Evolutionary conservation across 306 rosid genomes (phyloP).

Genomic region (Begonia loranthoides): DNA sequence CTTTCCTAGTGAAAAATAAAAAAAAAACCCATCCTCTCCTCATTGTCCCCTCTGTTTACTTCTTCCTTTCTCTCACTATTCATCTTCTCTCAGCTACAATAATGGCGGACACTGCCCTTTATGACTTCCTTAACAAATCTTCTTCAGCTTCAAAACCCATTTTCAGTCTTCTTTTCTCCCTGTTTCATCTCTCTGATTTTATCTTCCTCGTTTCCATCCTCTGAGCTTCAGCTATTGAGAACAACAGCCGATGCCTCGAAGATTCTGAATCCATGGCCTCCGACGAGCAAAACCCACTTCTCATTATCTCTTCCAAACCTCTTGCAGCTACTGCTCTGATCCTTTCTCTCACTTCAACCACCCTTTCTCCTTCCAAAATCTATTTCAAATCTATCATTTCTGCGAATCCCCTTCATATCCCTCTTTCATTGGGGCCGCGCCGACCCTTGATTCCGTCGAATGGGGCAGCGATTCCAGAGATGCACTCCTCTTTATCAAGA

Average conservation of each 20-base stretch:
- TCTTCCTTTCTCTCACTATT: too few relatives aligned
- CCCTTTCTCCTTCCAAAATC: slow-evolving; percentile 30
- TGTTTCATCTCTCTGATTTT: not conserved
- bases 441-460: slow-evolving; percentile 71
- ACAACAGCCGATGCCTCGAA: slow-evolving; percentile 21
- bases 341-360: slow-evolving; percentile 43
- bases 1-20: too few relatives aligned
- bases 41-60: too few relatives aligned
- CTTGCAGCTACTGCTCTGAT: slow-evolving; percentile 56
- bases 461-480: slow-evolving; percentile 68
- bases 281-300: too few relatives aligned
- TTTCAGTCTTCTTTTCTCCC: too few relatives aligned
- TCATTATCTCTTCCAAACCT: too few relatives aligned
- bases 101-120: too few relatives aligned
- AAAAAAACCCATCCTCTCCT: too few relatives aligned
- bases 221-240: slow-evolving; percentile 29
- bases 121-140: too few relatives aligned
- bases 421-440: slow-evolving; percentile 51
- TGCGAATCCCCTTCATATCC: slow-evolving; percentile 58
- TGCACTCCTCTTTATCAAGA: too few relatives aligned
- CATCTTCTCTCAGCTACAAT: too few relatives aligned
- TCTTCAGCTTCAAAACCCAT: too few relatives aligned
- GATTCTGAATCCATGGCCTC: slow-evolving; percentile 23
- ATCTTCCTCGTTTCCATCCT: not conserved
- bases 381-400: slow-evolving; percentile 61